Evolutionary conservation across 1,139 yeast genomes (phyloP).

Genomic region (Spencermartinsiella ligniputridi): DNA sequence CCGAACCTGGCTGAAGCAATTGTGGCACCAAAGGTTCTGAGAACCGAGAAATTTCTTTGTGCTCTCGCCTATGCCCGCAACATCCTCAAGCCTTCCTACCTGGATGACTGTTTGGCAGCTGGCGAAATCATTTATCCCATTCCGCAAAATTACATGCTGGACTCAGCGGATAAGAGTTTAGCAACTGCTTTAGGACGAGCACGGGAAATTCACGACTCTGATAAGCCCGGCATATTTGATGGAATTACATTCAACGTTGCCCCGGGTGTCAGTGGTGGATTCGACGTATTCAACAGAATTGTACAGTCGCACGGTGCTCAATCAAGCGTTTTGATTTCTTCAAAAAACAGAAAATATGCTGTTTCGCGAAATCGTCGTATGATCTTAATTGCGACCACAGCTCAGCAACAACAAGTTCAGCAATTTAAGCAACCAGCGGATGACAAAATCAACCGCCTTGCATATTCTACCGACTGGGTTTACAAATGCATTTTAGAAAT

Average conservation of each 20-base stretch:
- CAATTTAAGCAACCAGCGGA: slow-evolving; percentile 10
- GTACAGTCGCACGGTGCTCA: slow-evolving; percentile 64
- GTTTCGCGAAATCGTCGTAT: slow-evolving; percentile 2
- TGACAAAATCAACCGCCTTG: slow-evolving; percentile 4
- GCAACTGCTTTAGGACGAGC: slow-evolving; percentile 25
- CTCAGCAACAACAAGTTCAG: not conserved
- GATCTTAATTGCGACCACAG: slow-evolving; percentile 9
- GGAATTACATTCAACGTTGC: slow-evolving; percentile 54
- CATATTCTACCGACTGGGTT: slow-evolving; percentile 20
- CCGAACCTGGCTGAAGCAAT: slow-evolving; percentile 32
- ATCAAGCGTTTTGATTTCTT: slow-evolving; percentile 10
- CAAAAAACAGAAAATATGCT: slow-evolving; percentile 12
- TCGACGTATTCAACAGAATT: slow-evolving; percentile 55
- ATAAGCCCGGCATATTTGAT: slow-evolving; percentile 37
- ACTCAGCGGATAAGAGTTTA: slow-evolving; percentile 20
- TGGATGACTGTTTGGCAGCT: slow-evolving; percentile 24
- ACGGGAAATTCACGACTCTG: slow-evolving; percentile 23
- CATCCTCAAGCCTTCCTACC: slow-evolving; percentile 36
- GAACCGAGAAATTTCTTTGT: slow-evolving; percentile 80
- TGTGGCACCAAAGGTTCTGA: slow-evolving; percentile 69
- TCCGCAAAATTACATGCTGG: slow-evolving; percentile 29
- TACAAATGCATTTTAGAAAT: slow-evolving; percentile 18
- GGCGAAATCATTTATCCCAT: slow-evolving; percentile 17
- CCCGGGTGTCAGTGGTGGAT: slow-evolving; percentile 63
- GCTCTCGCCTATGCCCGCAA: slow-evolving; percentile 40